Evolutionary conservation across 257 asterid genomes (phyloP).

Genomic region (Solanum paucissectum): DNA sequence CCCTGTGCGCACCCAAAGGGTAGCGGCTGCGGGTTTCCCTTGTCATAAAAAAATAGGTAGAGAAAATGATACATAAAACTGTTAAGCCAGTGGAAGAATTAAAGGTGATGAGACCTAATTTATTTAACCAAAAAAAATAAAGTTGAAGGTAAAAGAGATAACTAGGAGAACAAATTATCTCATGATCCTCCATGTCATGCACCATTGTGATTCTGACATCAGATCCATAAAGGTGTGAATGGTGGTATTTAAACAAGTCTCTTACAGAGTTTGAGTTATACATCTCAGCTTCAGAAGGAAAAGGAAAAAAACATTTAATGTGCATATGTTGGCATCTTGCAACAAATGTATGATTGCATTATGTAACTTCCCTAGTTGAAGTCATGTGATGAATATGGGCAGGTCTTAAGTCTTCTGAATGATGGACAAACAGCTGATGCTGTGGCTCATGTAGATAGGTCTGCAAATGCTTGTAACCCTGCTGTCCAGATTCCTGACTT

Average conservation of each 20-base stretch:
- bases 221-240: neutral
- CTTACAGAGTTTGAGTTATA: neutral
- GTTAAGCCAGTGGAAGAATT: neutral
- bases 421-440: constrained; percentile 42
- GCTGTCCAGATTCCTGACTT: constrained; percentile 58
- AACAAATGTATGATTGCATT: neutral
- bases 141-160: neutral
- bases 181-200: neutral
- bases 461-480: constrained; percentile 33
- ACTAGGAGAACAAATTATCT: neutral
- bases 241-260: neutral
- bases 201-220: neutral
- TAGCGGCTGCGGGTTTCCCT: neutral
- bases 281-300: neutral
- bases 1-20: neutral
- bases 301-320: neutral
- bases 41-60: neutral
- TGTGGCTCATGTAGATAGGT: constrained; percentile 21
- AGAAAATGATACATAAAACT: neutral
- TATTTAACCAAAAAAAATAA: neutral
- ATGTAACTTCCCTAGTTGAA: constrained; percentile 1
- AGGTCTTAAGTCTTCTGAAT: constrained; percentile 71
- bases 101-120: neutral
- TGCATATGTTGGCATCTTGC: neutral
- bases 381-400: constrained; percentile 5